Evolutionary conservation across 306 rosid species (phyloP), one percentile per base, ranked within the genome.

Genomic region (Alnus rubra): DNA sequence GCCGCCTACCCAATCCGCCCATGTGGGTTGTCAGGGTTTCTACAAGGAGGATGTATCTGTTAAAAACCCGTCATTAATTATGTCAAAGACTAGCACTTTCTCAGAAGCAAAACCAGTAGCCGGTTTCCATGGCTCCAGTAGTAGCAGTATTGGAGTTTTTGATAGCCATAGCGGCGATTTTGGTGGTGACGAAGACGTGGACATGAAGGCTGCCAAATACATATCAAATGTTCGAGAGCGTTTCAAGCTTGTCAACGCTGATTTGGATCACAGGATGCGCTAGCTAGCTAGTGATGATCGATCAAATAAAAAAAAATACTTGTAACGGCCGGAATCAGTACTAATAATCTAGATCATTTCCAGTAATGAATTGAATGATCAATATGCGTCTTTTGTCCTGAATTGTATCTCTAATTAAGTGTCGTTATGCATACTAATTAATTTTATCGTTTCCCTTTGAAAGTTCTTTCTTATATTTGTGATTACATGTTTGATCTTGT

Each of bases 201-300:
- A 81, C 49, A 28, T 0, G 23, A 81, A 76, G 37, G 84, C 80
- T 42, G 58, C 84, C 13, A 75, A 45, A 8, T 81, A 81, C 14
- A 81, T 81, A 35, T 71, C 76, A 45, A 48, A 52, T 23, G 84
- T 81, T 37, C 68, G 69, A 70, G 84, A 81, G 68, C 80, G 84
- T 81, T 71, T 81, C 77, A 76, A 81, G 52, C 15, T 59, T 30
- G 84, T 49, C 37, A 70, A 67, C 7, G 9, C 45, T 71, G 77
- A 72, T 31, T 62, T 18, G 11, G 68, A 74, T 64, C 69, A 42
- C 5, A 73, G 44, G 62, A 68, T 48, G 50, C 47, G 16, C 28
- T 23, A 23, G 16, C 28, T 23, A 23, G 16, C 18, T 30, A 23
- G 53, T 6, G 14, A 45, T 12, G 3, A 7, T 63, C 69, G 28